phyloP scores from a whole-genome alignment of 2,329 filamentous ascomycete genomes.

The Phialophora verrucosa region DNA sequence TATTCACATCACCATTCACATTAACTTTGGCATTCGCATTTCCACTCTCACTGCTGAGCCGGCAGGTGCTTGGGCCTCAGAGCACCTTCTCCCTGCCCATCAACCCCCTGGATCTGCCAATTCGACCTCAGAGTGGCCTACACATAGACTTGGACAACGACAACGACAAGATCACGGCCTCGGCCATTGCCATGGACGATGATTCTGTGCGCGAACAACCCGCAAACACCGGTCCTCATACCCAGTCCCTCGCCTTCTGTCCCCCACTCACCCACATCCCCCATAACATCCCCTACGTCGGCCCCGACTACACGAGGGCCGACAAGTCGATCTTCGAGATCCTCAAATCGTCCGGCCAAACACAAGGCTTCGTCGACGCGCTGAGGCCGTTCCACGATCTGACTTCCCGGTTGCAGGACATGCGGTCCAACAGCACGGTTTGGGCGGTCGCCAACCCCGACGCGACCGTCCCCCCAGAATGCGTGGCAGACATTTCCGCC shows the following conservation, averaged over 20 bases:
- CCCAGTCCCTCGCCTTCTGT: conserved; percentile 2
- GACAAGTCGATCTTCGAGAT: conserved; percentile 5
- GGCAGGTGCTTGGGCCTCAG: too few species aligned
- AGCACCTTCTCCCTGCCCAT: too few species aligned
- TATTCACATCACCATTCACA: too few species aligned
- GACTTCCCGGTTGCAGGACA: neutral
- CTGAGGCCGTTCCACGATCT: neutral
- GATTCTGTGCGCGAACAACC: neutral
- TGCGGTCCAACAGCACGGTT: neutral
- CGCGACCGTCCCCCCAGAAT: neutral
- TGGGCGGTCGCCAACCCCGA: conserved; percentile 1
- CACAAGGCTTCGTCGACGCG: neutral
- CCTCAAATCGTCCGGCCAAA: neutral
- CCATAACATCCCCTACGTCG: neutral
- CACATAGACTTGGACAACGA: too few species aligned
- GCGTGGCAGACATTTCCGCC: neutral
- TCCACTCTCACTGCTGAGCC: too few species aligned
- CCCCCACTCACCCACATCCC: conserved; percentile 4
- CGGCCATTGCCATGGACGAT: too few species aligned
- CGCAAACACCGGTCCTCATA: neutral
- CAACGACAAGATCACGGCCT: too few species aligned
- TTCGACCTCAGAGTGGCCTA: too few species aligned
- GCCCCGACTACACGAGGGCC: conserved; percentile 1
- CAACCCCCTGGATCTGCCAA: too few species aligned
- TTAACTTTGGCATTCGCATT: too few species aligned